These are phyloP conservation scores for Fusarium falciforme DNA, from an alignment of 2,329 filamentous ascomycete genomes.

Conservation along the genomic window DNA sequence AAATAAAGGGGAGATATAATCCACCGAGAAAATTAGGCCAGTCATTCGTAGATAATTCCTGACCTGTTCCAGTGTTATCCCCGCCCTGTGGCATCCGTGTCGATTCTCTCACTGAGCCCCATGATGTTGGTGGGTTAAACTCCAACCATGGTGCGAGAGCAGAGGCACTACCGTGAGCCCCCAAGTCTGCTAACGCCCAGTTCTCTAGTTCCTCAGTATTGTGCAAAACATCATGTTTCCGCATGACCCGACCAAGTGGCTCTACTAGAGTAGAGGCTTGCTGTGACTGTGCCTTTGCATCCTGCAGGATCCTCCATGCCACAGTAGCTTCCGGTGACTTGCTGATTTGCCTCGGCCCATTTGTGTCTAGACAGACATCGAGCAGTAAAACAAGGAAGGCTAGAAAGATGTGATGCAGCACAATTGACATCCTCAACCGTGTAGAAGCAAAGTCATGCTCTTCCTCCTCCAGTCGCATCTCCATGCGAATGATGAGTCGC, in stretches of 20 bases:
- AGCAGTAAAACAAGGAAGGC: conserved; percentile 45
- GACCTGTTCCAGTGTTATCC: neutral
- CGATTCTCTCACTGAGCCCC: neutral
- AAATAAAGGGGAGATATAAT: neutral
- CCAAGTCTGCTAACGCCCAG: neutral
- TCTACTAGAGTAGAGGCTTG: neutral
- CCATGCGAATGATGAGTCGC: conserved; percentile 41
- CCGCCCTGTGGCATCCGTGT: neutral
- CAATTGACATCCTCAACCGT: conserved; percentile 39
- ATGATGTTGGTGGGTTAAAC: neutral
- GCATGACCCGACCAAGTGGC: neutral
- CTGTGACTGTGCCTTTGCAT: neutral
- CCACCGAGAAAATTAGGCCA: neutral
- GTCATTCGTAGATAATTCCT: neutral
- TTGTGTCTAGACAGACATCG: conserved; percentile 39
- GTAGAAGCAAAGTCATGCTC: conserved; percentile 39
- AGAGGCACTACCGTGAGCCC: neutral
- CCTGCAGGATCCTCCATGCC: neutral
- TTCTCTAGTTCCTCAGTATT: neutral
- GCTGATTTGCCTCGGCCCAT: neutral
- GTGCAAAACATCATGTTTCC: neutral
- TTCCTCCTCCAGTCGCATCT: conserved; percentile 36
- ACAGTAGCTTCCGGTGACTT: neutral
- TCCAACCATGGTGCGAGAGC: neutral
- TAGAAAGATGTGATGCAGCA: conserved; percentile 44